Evolutionary conservation across 805 yeast genomes (phyloP).

Genomic region (Lipomyces lipofer): DNA sequence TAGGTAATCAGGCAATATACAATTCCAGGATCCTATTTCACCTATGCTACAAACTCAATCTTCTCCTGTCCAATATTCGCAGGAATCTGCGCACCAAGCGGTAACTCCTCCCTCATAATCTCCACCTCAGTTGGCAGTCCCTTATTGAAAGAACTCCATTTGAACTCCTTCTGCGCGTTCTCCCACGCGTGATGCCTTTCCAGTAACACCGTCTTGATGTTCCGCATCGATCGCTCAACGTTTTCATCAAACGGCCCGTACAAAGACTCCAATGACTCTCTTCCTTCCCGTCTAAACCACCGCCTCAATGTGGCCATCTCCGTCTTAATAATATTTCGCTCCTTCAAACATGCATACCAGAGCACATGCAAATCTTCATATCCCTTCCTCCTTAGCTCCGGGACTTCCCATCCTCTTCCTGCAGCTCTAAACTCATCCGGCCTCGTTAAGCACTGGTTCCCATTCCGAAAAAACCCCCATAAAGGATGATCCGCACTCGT

Average conservation of each 20-base stretch:
- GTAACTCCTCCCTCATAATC: neutral
- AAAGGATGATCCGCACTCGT: conserved; percentile 77
- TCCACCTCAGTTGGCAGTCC: neutral
- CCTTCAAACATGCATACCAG: conserved; percentile 86
- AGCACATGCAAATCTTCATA: conserved; percentile 88
- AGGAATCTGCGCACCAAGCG: too few species aligned
- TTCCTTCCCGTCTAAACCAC: conserved; percentile 28
- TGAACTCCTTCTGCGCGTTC: conserved; percentile 44
- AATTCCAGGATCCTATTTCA: too few species aligned
- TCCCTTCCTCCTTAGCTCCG: conserved; percentile 85
- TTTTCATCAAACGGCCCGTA: conserved; percentile 34
- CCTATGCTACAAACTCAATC: too few species aligned
- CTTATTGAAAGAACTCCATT: neutral
- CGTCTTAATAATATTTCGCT: conserved; percentile 74
- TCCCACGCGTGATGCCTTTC: conserved; percentile 78
- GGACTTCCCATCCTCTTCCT: conserved; percentile 82
- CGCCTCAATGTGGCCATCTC: conserved; percentile 63
- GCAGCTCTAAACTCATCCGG: conserved; percentile 47
- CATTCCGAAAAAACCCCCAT: conserved; percentile 78
- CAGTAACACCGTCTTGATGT: conserved; percentile 80
- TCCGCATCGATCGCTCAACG: conserved; percentile 48
- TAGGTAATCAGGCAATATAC: too few species aligned
- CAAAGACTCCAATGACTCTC: conserved; percentile 45
- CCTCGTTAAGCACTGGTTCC: conserved; percentile 54
- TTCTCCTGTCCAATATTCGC: too few species aligned